A percentile compares a stretch with the other conserved stretches of the same genome.
These are phyloP conservation scores for Brasenia schreberi DNA, from an alignment of 164 flowering plant species.

Conservation along the genomic window DNA sequence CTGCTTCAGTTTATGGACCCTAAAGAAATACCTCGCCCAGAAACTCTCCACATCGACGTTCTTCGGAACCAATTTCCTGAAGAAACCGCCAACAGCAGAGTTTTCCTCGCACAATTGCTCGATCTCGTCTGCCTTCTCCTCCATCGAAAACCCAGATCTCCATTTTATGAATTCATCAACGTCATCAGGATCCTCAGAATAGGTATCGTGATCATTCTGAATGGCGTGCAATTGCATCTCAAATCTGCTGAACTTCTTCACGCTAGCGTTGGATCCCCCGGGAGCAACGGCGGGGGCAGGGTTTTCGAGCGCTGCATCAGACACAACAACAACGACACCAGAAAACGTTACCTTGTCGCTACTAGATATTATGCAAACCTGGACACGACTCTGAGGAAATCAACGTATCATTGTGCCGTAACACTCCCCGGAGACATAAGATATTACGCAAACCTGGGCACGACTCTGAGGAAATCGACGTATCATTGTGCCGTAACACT, in stretches of 20 bases:
- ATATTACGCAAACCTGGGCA: too few relatives aligned
- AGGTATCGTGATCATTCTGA: conserved; percentile 42
- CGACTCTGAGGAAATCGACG: too few relatives aligned
- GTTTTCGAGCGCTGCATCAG: not conserved
- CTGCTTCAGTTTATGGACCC: conserved; percentile 42
- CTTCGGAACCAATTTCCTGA: conserved; percentile 41
- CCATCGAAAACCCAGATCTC: conserved; percentile 54
- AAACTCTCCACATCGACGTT: conserved; percentile 39
- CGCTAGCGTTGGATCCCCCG: not conserved
- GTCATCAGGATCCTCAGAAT: conserved; percentile 54
- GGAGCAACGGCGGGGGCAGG: not conserved
- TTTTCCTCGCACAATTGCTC: conserved; percentile 35
- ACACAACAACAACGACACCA: too few relatives aligned
- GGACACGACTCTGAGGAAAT: too few relatives aligned
- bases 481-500: too few relatives aligned
- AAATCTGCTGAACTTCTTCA: conserved; percentile 37
- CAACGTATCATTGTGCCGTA: too few relatives aligned
- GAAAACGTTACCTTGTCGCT: too few relatives aligned
- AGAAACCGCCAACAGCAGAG: conserved; percentile 32
- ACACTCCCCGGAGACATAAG: too few relatives aligned
- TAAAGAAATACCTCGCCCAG: conserved; percentile 69
- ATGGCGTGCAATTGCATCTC: conserved; percentile 38
- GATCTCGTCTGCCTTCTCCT: conserved; percentile 42
- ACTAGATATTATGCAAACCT: too few relatives aligned
- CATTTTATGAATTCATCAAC: conserved; percentile 39